Evolutionary conservation across 2,329 filamentous ascomycete genomes (phyloP).

Genomic region (Penicillium brevicompactum): DNA sequence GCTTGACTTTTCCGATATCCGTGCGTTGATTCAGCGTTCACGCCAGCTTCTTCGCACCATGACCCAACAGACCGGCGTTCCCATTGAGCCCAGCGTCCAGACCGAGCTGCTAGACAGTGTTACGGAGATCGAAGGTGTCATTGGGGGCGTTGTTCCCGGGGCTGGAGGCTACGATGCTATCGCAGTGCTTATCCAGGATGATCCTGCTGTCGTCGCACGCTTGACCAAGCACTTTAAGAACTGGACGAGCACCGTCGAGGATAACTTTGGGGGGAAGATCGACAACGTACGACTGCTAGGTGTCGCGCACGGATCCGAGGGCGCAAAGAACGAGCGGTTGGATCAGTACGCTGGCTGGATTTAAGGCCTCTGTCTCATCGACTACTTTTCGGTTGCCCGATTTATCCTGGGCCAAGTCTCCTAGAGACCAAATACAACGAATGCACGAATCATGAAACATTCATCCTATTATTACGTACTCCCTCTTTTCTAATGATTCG

Average conservation of each 20-base stretch:
- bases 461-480: not conserved
- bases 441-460: conserved; percentile 8
- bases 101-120: conserved; percentile 80
- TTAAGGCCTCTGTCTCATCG: conserved; percentile 4
- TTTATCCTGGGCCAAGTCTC: conserved; percentile 4
- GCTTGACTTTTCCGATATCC: conserved; percentile 56
- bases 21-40: conserved; percentile 54
- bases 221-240: conserved; percentile 64
- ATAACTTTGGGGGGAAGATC: conserved; percentile 49
- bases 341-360: conserved; percentile 44
- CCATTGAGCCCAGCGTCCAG: conserved; percentile 86
- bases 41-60: conserved; percentile 71
- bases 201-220: conserved; percentile 61
- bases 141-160: conserved; percentile 89
- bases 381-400: not conserved
- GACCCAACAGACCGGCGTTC: conserved; percentile 72
- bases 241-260: conserved; percentile 60
- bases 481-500: not conserved
- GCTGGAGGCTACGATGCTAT: conserved; percentile 93
- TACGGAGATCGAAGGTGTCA: conserved; percentile 71
- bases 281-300: conserved; percentile 48
- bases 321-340: conserved; percentile 44
- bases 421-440: conserved; percentile 8
- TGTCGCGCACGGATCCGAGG: conserved; percentile 50
- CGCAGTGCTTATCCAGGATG: conserved; percentile 75